These are phyloP conservation scores for Gryganskiella cystojenkinii DNA, from an alignment of 192 early-diverging fungal species.

Conservation along the genomic window DNA sequence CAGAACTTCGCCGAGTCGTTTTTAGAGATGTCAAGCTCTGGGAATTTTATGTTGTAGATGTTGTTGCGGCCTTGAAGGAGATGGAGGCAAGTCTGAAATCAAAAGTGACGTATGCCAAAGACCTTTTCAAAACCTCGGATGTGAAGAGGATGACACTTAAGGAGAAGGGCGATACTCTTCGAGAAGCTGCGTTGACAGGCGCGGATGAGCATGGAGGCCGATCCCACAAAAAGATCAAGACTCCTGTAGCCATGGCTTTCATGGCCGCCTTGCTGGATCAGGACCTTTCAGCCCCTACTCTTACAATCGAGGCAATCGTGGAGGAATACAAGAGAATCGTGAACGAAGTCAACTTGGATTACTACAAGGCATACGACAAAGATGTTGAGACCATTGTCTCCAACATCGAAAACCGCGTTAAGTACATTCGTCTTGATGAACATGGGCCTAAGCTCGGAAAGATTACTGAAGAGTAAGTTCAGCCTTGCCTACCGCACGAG, in stretches of 20 bases:
- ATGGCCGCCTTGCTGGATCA: conserved; percentile 44
- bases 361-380: conserved; percentile 87
- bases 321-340: conserved; percentile 69
- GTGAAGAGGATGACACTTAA: conserved; percentile 58
- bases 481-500: too few relatives aligned
- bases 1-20: conserved; percentile 62
- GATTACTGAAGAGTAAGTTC: conserved; percentile 73
- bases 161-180: conserved; percentile 56
- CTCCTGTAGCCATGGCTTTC: conserved; percentile 58
- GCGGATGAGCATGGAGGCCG: conserved; percentile 59
- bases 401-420: conserved; percentile 82
- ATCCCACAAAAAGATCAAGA: conserved; percentile 66
- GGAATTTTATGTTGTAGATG: conserved; percentile 90
- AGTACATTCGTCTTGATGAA: conserved; percentile 85
- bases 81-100: conserved; percentile 59
- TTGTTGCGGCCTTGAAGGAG: conserved; percentile 52
- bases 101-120: not conserved
- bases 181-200: conserved; percentile 45
- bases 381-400: conserved; percentile 75
- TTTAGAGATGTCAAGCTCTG: conserved; percentile 78
- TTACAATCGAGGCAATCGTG: conserved; percentile 54
- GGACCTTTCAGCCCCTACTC: conserved; percentile 15
- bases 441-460: conserved; percentile 89
- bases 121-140: conserved; percentile 39
- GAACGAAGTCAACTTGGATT: conserved; percentile 90